Conservation (phyloP, 129 eudicot genomes). For the Daucus carota region DNA sequence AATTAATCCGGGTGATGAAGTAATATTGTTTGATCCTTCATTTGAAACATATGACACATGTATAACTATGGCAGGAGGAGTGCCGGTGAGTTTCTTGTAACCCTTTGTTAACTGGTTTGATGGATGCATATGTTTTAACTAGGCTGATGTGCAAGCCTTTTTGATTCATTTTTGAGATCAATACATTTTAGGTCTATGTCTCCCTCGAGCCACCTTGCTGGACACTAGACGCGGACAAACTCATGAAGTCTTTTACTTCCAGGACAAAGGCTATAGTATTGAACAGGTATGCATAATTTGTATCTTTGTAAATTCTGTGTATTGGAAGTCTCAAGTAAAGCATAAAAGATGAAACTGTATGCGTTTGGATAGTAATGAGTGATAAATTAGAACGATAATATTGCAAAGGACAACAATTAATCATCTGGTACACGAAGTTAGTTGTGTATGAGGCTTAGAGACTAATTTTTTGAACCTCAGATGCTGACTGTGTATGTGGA, state of each 20-base stretch:
- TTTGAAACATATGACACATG: constrained; percentile 84
- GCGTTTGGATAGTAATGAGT: not conserved
- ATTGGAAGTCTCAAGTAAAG: not conserved
- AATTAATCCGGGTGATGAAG: constrained; percentile 90
- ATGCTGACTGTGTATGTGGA: not conserved
- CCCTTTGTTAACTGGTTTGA: not conserved
- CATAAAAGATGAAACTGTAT: not conserved
- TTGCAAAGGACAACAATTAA: not conserved
- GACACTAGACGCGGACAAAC: constrained; percentile 53
- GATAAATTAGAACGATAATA: not conserved
- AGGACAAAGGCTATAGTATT: constrained; percentile 79
- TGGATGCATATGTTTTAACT: too few relatives aligned
- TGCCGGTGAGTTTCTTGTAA: constrained; percentile 57
- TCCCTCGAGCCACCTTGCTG: constrained; percentile 83
- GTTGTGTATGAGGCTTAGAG: not conserved
- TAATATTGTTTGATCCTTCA: constrained; percentile 78
- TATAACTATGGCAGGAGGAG: constrained; percentile 83
- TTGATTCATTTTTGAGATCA: not conserved
- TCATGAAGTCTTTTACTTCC: constrained; percentile 47
- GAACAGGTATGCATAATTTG: constrained; percentile 51
- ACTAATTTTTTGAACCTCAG: not conserved
- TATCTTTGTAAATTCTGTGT: not conserved
- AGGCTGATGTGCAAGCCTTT: not conserved
- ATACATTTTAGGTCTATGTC: constrained; percentile 57
- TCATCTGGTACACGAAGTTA: not conserved